A percentile compares a stretch with the other conserved stretches of the same genome.
Evolutionary conservation across 2,329 filamentous ascomycete genomes (phyloP).

Genomic region (Fusarium protoensiforme): DNA sequence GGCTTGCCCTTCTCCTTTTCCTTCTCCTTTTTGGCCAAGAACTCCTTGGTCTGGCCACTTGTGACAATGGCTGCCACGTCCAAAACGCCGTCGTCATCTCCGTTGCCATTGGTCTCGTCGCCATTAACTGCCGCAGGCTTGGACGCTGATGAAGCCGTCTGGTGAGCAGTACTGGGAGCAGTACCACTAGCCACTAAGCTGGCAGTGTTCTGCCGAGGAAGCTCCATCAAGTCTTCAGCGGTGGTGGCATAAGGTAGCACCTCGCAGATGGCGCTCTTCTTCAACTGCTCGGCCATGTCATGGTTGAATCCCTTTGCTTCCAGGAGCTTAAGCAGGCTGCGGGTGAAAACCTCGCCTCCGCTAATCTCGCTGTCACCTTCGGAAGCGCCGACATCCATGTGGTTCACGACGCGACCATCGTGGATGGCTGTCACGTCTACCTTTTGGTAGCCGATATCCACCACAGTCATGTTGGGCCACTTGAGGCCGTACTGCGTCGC

Average conservation of each 20-base stretch:
- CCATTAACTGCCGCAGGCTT: slow-evolving; percentile 52
- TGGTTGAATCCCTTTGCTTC: slow-evolving; percentile 66
- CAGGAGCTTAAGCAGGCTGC: slow-evolving; percentile 75
- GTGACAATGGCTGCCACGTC: slow-evolving; percentile 89
- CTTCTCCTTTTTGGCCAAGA: slow-evolving; percentile 83
- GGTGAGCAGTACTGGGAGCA: slow-evolving; percentile 39
- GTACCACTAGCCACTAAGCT: slow-evolving; percentile 26
- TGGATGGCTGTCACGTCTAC: slow-evolving; percentile 91
- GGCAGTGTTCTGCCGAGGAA: slow-evolving; percentile 56
- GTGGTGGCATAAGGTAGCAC: slow-evolving; percentile 68
- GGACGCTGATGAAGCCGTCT: slow-evolving; percentile 45
- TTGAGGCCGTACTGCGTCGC: slow-evolving; percentile 88
- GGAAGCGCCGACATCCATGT: slow-evolving; percentile 68
- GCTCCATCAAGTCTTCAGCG: slow-evolving; percentile 59
- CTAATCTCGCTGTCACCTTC: slow-evolving; percentile 66
- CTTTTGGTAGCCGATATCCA: slow-evolving; percentile 93
- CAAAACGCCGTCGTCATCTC: slow-evolving; percentile 77
- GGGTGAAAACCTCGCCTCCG: slow-evolving; percentile 89
- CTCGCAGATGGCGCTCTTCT: slow-evolving; percentile 74
- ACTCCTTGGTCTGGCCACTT: slow-evolving; percentile 83
- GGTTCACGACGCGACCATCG: slow-evolving; percentile 81
- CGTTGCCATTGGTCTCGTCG: slow-evolving; percentile 55
- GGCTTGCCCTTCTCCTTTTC: slow-evolving; percentile 75
- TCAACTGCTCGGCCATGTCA: slow-evolving; percentile 78
- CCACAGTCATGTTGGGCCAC: slow-evolving; percentile 80